Base-by-base conservation (phyloP, 139 green algal species). In the Chlorella vulgaris region DNA sequence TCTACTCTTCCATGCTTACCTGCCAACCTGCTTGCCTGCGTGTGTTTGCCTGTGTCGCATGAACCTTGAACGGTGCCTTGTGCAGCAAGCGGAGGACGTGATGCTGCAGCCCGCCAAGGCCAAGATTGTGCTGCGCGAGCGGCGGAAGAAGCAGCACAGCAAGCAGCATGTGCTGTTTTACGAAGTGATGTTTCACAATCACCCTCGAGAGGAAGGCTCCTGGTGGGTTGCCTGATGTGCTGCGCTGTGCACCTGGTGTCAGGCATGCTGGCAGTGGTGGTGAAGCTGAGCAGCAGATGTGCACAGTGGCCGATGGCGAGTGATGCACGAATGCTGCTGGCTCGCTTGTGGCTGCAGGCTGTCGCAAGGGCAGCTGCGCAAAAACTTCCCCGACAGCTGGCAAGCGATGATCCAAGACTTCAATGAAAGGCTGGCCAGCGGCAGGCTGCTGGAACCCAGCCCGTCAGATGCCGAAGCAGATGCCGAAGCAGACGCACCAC, bases 401-500 rank as follows among this genome's bases (percentile, higher is more conserved):
- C 24, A n/a, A 13, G 4, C 28, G 24, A 69, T 79, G 73, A 63
- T 68, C 18, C 42, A 51, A 15, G 73, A 79, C 2, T 79, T 69
- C 35, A 68, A 79, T 2, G 22, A 67, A 5, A 33, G 53, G 1
- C 8, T 35, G 35, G 28, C 26, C 33, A 18, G 5, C 7, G 53
- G 53, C 26, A 67, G 42, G 26, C 73, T 79, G 73, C 73, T 79
- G 73, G 73, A 79, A 53, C 73, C 73, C 24, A 79, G 73, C 53
- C 73, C 73, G 8, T 21, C 15, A n/a, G 55, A 65, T 15, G 55
- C 15, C 21, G 51, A 26, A 4, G 73, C 42, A 13, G 71, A 31
- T 7, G 35, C 24, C 4, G 73, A 79, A 18, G 29, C 31, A 36
- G 36, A 35, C 18, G 18, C 21, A 36, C 38, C 66, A 73, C 1